These are phyloP conservation scores for Avena insularis DNA, from an alignment of 176 grass and related monocot genomes.

Conservation along the genomic window DNA sequence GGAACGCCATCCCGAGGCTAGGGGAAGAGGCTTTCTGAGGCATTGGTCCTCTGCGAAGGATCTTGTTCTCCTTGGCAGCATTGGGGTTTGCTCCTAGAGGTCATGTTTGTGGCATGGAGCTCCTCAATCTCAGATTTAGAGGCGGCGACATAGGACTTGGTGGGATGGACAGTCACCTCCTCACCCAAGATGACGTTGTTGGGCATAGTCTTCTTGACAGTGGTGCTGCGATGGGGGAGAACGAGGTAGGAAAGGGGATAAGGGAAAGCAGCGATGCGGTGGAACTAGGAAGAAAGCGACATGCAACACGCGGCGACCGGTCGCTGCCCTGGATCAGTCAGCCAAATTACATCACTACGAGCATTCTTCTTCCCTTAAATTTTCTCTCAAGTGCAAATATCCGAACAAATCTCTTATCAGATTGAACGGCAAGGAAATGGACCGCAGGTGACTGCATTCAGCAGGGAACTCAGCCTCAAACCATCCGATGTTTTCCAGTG, in stretches of 20 bases:
- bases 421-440: too few species aligned
- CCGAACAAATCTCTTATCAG: too few species aligned
- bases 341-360: too few species aligned
- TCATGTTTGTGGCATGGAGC: conserved; percentile 44
- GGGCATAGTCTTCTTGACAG: not conserved
- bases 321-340: too few species aligned
- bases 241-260: conserved; percentile 12
- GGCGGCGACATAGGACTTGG: conserved; percentile 43
- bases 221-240: not conserved
- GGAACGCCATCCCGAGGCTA: conserved; percentile 29
- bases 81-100: conserved; percentile 46
- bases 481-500: not conserved
- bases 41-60: conserved; percentile 14
- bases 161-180: conserved; percentile 22
- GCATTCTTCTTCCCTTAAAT: too few species aligned
- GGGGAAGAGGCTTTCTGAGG: conserved; percentile 35
- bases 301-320: too few species aligned
- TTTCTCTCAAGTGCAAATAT: too few species aligned
- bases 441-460: too few species aligned
- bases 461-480: too few species aligned
- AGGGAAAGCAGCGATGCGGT: too few species aligned
- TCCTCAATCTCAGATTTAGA: conserved; percentile 45
- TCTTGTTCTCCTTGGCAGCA: conserved; percentile 35
- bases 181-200: conserved; percentile 27
- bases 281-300: too few species aligned